A percentile compares a stretch with the other conserved stretches of the same genome.
Evolutionary conservation across 2,329 filamentous ascomycete genomes (phyloP).

Genomic region (Thermothelomyces thermophilus): DNA sequence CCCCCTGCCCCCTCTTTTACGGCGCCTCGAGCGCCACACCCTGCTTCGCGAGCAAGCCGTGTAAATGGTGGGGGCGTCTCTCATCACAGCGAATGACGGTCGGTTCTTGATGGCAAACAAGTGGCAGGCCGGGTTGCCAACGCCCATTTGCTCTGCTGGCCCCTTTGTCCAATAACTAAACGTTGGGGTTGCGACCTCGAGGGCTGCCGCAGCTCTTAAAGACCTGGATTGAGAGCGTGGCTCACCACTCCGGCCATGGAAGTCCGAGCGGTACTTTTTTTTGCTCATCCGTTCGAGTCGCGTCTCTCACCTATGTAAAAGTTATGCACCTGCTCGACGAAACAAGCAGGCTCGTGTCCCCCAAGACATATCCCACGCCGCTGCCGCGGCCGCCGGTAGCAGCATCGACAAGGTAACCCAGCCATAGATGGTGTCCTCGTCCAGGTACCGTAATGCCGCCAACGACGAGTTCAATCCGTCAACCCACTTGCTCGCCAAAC

Average conservation of each 20-base stretch:
- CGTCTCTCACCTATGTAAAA: not conserved
- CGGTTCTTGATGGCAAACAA: too few species aligned
- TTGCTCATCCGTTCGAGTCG: not conserved
- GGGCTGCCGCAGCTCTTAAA: not conserved
- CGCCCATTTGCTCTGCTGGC: not conserved
- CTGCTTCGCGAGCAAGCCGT: too few species aligned
- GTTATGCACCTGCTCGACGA: not conserved
- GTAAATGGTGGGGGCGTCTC: too few species aligned
- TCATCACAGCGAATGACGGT: too few species aligned
- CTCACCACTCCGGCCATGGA: not conserved
- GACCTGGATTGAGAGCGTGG: not conserved
- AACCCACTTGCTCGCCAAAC: not conserved
- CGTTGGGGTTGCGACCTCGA: not conserved
- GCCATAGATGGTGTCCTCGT: not conserved
- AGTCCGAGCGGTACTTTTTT: not conserved
- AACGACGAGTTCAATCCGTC: not conserved
- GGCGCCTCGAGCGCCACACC: not conserved
- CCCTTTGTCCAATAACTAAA: slow-evolving; percentile 3
- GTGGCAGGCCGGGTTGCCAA: not conserved
- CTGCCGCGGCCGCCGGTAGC: not conserved
- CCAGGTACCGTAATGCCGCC: not conserved
- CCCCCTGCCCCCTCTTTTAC: too few species aligned
- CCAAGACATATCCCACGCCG: slow-evolving; percentile 9
- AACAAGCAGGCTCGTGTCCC: slow-evolving; percentile 5
- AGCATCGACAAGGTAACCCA: not conserved